Evolutionary conservation across 1,284 basidiomycete species (phyloP), one percentile per base, ranked within the genome.

Genomic region (Moesziomyces antarcticus): DNA sequence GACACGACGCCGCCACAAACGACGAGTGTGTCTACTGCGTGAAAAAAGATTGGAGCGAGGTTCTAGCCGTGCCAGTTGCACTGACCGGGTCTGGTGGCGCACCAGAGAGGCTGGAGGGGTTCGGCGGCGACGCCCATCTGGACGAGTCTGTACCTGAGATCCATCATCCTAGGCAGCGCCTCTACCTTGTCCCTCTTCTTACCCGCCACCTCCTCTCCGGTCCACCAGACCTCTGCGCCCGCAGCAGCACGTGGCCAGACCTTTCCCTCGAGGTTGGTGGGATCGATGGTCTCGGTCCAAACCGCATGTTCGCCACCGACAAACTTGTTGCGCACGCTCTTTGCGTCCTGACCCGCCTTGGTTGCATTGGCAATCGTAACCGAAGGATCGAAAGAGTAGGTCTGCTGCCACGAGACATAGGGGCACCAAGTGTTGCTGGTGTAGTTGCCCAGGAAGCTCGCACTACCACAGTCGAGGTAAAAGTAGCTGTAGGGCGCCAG

Each of bases 221-320:
- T 89, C 92, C 92, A 94, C 85, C 91, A 93, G 18, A 93, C 62
- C 86, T 94, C 93, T 0, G 92, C 92, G 6, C 89, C 89, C 0
- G 90, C 87, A 0, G 91, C 91, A 9, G 91, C 90, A 54, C 92
- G 88, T 2, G 93, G 93, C 84, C 92, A 94, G 10, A 89, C 86
- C 59, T 90, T 88, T 1, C 87, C 78, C 77, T 94, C 92, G 52
- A 94, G 84, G 81, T 92, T 93, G 55, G 87, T 86, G 14, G 89
- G 88, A 46, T 88, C 88, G 3, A 90, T 88, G 84, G 93, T 91
- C 84, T 93, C 92, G 3, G 90, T 87, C 92, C 92, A 93, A 1
- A 93, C 86, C 3, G 91, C 88, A 24, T 89, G 88, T 86, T 71
- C 81, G 86, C 91, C 92, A 48, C 92, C 92, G 13, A 92, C 84